phyloP scores from a whole-genome alignment of 768 basidiomycete species.

The Mycena vulgaris region DNA sequence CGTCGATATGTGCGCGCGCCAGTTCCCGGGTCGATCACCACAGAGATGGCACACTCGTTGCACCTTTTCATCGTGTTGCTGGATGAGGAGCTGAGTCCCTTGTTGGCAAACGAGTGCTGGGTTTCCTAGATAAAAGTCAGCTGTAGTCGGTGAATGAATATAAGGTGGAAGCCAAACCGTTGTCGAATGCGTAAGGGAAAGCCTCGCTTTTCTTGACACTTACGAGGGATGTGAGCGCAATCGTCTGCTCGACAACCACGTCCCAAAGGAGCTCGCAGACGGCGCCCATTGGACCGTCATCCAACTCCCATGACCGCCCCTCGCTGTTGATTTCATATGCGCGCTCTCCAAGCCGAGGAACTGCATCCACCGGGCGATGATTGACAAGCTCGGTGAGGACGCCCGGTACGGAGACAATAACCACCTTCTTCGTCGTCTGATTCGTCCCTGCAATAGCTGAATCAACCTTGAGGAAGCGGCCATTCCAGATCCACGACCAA shows the following conservation, averaged over 20 bases:
- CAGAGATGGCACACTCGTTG: constrained; percentile 24
- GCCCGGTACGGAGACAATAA: constrained; percentile 16
- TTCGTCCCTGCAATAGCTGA: constrained; percentile 14
- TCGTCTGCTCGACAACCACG: not conserved
- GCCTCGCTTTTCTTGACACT: not conserved
- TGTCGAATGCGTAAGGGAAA: constrained; percentile 23
- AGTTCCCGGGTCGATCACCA: not conserved
- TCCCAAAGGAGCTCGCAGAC: constrained; percentile 22
- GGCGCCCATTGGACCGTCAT: constrained; percentile 23
- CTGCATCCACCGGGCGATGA: constrained; percentile 4
- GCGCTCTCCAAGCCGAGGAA: constrained; percentile 5
- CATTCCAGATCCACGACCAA: constrained; percentile 29
- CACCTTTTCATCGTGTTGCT: constrained; percentile 7
- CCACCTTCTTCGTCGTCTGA: constrained; percentile 19
- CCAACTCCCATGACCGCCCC: constrained; percentile 21
- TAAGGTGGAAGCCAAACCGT: constrained; percentile 13
- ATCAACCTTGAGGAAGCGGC: constrained; percentile 18
- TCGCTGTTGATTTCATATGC: constrained; percentile 23
- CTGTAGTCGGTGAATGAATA: not conserved
- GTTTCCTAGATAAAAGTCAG: not conserved
- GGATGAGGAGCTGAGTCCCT: constrained; percentile 5
- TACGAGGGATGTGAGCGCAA: not conserved
- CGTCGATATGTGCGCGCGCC: constrained; percentile 18
- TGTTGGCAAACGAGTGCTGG: constrained; percentile 16
- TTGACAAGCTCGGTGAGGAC: constrained; percentile 17